Evolutionary conservation across 1,284 basidiomycete genomes (phyloP).

Genomic region (Mrakiaceae sp.): DNA sequence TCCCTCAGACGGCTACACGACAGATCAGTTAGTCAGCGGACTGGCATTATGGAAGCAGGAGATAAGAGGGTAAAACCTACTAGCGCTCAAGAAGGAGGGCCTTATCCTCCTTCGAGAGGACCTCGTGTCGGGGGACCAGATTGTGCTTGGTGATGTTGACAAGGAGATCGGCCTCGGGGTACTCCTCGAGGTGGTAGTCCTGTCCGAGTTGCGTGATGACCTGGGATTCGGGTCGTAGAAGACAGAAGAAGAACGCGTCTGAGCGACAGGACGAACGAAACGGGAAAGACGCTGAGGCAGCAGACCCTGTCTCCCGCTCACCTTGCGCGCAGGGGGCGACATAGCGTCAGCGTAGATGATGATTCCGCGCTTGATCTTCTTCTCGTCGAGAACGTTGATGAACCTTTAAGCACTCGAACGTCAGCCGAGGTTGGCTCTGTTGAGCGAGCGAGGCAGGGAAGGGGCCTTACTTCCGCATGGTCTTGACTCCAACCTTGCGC

Average conservation of each 20-base stretch:
- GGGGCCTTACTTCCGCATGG: slow-evolving; percentile 75
- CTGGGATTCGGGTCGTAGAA: slow-evolving; percentile 35
- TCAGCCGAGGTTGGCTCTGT: neutral
- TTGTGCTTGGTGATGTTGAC: slow-evolving; percentile 97
- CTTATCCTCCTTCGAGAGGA: slow-evolving; percentile 79
- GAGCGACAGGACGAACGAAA: neutral
- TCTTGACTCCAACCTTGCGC: slow-evolving; percentile 82
- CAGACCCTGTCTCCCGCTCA: neutral
- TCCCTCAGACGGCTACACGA: slow-evolving; percentile 78
- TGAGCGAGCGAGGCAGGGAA: neutral
- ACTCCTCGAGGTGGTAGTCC: slow-evolving; percentile 86
- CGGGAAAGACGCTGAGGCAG: slow-evolving; percentile 21
- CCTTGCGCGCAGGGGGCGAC: slow-evolving; percentile 88
- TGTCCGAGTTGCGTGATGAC: slow-evolving; percentile 77
- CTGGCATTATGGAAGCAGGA: slow-evolving; percentile 8
- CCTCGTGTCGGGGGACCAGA: slow-evolving; percentile 86
- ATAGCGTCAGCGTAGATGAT: slow-evolving; percentile 94
- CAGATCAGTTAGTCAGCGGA: slow-evolving; percentile 5
- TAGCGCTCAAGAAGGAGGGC: slow-evolving; percentile 78
- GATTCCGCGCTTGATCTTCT: slow-evolving; percentile 79
- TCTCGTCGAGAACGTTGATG: slow-evolving; percentile 74
- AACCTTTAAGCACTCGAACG: slow-evolving; percentile 46
- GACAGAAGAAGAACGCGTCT: neutral
- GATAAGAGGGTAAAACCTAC: slow-evolving; percentile 44
- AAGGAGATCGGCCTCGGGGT: slow-evolving; percentile 87